Conservation (phyloP, 164 flowering plant genomes). For the Vitis amurensis region DNA sequence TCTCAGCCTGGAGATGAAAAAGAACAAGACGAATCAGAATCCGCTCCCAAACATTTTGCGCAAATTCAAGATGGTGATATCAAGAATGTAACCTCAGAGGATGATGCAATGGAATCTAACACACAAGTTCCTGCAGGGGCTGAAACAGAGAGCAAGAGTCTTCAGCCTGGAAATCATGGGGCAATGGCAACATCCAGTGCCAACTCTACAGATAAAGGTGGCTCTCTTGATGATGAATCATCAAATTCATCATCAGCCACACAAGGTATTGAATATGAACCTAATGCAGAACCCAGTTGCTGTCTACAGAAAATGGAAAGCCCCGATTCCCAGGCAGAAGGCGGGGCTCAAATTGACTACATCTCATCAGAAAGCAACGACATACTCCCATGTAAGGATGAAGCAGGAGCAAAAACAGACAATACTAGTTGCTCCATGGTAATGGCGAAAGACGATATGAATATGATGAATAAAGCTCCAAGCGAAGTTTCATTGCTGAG, state of each 20-base stretch:
- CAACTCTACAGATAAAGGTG: constrained; percentile 8
- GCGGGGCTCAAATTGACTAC: constrained; percentile 7
- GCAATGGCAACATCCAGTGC: constrained; percentile 6
- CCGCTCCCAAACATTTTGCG: constrained; percentile 11
- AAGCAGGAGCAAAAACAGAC: constrained; percentile 17
- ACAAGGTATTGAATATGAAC: constrained; percentile 9
- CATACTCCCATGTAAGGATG: constrained; percentile 21
- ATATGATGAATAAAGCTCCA: constrained; percentile 14
- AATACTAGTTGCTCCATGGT: constrained; percentile 8
- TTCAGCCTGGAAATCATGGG: constrained; percentile 1
- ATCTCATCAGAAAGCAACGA: constrained; percentile 27
- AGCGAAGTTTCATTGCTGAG: constrained; percentile 36
- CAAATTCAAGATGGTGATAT: constrained; percentile 21
- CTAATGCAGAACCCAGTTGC: constrained; percentile 17
- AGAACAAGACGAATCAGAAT: not conserved
- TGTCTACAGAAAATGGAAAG: constrained; percentile 11
- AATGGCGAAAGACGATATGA: constrained; percentile 20
- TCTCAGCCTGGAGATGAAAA: constrained; percentile 17
- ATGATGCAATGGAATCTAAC: constrained; percentile 3
- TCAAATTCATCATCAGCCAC: constrained; percentile 19
- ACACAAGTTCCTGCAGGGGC: constrained; percentile 12
- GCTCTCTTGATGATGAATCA: constrained; percentile 15
- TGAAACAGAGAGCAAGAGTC: constrained; percentile 8
- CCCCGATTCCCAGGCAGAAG: constrained; percentile 10
- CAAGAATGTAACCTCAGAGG: constrained; percentile 13